Conservation (phyloP, 495 filamentous ascomycete species). For the Penicillium longicatenatum region DNA sequence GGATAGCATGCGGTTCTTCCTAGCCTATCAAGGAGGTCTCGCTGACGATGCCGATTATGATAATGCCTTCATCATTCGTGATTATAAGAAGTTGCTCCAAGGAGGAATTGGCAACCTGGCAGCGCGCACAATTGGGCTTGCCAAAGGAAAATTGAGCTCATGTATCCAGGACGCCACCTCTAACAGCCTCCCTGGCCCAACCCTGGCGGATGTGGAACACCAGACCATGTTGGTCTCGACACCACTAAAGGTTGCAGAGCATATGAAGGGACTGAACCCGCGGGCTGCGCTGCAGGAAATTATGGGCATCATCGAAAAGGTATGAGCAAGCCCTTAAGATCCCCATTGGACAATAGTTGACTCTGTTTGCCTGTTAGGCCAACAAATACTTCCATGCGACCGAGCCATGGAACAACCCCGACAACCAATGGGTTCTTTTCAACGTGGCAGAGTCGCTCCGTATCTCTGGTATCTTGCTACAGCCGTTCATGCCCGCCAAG, state of each 20-base stretch:
- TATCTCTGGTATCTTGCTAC: slow-evolving; percentile 78
- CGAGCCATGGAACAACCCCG: slow-evolving; percentile 59
- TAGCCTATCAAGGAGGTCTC: slow-evolving; percentile 76
- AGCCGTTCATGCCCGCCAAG: slow-evolving; percentile 90
- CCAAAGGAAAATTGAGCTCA: slow-evolving; percentile 62
- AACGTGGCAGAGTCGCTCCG: slow-evolving; percentile 76
- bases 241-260: slow-evolving; percentile 42
- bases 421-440: slow-evolving; percentile 61
- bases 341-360: slow-evolving; percentile 14
- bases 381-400: slow-evolving; percentile 66
- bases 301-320: slow-evolving; percentile 61
- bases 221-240: slow-evolving; percentile 37
- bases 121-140: slow-evolving; percentile 65
- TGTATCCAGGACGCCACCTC: slow-evolving; percentile 50
- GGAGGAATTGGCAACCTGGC: slow-evolving; percentile 76
- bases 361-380: slow-evolving; percentile 48
- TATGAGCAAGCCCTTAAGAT: slow-evolving; percentile 24
- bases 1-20: slow-evolving; percentile 85
- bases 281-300: slow-evolving; percentile 65
- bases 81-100: slow-evolving; percentile 79
- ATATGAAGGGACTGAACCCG: slow-evolving; percentile 68
- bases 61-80: slow-evolving; percentile 70
- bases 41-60: slow-evolving; percentile 78
- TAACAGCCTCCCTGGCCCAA: slow-evolving; percentile 32
- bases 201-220: slow-evolving; percentile 32